Evolutionary conservation across 108 stramenopile species (phyloP).

Genomic region (Skeletonema potamos): DNA sequence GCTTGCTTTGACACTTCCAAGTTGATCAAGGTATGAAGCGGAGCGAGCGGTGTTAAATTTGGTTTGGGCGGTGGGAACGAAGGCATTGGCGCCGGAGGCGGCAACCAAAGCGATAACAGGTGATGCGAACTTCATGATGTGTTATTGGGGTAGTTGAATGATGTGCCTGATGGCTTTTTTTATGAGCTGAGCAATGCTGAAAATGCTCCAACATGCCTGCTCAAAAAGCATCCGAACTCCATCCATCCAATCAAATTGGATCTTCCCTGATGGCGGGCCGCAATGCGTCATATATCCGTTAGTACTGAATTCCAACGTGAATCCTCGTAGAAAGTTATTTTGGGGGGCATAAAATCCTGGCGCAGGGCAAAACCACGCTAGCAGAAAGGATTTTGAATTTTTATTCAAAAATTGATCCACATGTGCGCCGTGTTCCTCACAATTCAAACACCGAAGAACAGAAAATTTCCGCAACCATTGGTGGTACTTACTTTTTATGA

Average conservation of each 20-base stretch:
- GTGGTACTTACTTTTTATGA: background rate
- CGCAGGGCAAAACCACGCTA: background rate
- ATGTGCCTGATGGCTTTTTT: background rate
- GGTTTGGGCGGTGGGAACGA: constrained; percentile 16
- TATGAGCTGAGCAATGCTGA: background rate
- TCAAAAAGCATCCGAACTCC: background rate
- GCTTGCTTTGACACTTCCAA: background rate
- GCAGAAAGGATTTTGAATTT: background rate
- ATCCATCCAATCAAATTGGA: background rate
- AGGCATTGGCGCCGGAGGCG: constrained; percentile 18
- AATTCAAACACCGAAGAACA: background rate
- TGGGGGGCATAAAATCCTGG: background rate
- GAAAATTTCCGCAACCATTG: background rate
- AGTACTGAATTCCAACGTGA: background rate
- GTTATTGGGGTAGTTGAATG: background rate
- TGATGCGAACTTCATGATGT: constrained; percentile 43
- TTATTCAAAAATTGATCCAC: background rate
- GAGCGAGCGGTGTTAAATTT: constrained; percentile 13
- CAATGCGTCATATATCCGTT: background rate
- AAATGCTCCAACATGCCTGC: background rate
- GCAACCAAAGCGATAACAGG: constrained; percentile 19
- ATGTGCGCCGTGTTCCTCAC: background rate
- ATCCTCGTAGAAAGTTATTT: background rate
- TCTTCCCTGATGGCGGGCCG: background rate
- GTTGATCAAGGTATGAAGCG: constrained; percentile 25